These are phyloP conservation scores for Phalaenopsis equestris DNA, from an alignment of 106 monocot genomes.

Conservation along the genomic window DNA sequence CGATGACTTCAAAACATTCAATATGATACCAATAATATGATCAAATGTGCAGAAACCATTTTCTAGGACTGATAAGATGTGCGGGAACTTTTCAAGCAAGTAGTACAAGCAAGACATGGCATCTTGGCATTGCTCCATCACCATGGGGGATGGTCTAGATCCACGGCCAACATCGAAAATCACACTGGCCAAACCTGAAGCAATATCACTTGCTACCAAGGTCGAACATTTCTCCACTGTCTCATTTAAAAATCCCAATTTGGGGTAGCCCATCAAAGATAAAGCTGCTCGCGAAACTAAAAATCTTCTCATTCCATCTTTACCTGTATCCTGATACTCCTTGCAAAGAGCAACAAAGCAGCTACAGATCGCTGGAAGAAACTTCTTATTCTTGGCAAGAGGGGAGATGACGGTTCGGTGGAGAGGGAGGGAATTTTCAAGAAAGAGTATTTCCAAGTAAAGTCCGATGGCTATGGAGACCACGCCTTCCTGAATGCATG, in stretches of 20 bases:
- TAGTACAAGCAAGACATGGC: slow-evolving; percentile 98
- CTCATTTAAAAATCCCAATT: slow-evolving; percentile 73
- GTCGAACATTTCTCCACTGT: slow-evolving; percentile 50
- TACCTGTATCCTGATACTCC: slow-evolving; percentile 28
- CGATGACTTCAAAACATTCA: slow-evolving; percentile 59
- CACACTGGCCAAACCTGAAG: slow-evolving; percentile 41
- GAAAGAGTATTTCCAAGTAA: slow-evolving; percentile 75
- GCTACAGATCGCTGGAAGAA: slow-evolving; percentile 28
- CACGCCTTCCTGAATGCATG: slow-evolving; percentile 12
- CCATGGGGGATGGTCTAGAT: slow-evolving; percentile 63
- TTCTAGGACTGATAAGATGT: slow-evolving; percentile 35
- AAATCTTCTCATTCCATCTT: slow-evolving; percentile 45
- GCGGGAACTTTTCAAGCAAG: slow-evolving; percentile 73
- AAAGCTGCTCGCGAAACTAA: slow-evolving; percentile 63
- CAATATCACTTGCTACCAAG: slow-evolving; percentile 57
- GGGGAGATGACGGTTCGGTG: slow-evolving; percentile 87
- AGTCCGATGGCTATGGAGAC: slow-evolving; percentile 29
- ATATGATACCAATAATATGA: slow-evolving; percentile 30
- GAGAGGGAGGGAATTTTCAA: slow-evolving; percentile 92
- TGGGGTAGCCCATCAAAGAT: slow-evolving; percentile 80
- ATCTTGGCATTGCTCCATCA: slow-evolving; percentile 99
- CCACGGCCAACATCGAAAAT: slow-evolving; percentile 44
- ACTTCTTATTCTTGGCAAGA: slow-evolving; percentile 47
- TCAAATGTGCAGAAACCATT: slow-evolving; percentile 25
- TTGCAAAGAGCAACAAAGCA: slow-evolving; percentile 50